Percentiles rank a stretch among this genome's conserved stretches.
These are phyloP conservation scores for Hydrangea macrophylla DNA, from an alignment of 148 eudicot species.

Conservation along the genomic window DNA sequence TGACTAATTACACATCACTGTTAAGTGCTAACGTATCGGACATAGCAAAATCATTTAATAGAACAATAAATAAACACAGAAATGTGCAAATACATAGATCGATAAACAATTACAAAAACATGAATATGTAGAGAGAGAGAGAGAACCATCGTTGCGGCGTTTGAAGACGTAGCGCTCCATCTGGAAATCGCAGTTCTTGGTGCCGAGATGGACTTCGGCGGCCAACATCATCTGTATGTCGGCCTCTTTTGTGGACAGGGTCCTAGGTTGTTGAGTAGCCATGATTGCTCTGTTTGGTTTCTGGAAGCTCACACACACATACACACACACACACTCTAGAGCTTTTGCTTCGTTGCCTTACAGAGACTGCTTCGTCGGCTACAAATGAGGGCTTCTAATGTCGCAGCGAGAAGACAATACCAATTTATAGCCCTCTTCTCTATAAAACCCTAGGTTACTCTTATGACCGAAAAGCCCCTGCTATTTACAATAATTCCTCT, in stretches of 20 bases:
- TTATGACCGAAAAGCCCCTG: not conserved
- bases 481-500: not conserved
- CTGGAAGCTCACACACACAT: not conserved
- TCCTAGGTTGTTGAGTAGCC: not conserved
- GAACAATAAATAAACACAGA: too few relatives aligned
- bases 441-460: not conserved
- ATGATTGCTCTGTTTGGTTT: not conserved
- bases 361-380: too few relatives aligned
- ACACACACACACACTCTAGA: not conserved
- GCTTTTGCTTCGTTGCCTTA: too few relatives aligned
- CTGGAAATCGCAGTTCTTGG: constrained; percentile 55
- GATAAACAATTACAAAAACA: not conserved
- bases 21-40: too few relatives aligned
- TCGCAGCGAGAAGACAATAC: too few relatives aligned
- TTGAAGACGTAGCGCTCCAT: constrained; percentile 56
- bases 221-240: constrained; percentile 50
- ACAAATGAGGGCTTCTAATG: too few relatives aligned
- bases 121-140: not conserved
- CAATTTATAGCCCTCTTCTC: not conserved
- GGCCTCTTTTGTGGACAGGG: constrained; percentile 33
- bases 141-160: constrained; percentile 50
- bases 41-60: too few relatives aligned
- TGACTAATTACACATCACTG: too few relatives aligned
- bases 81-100: too few relatives aligned
- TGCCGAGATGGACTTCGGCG: constrained; percentile 47